Evolutionary conservation across 139 green algal species (phyloP), one percentile per base, ranked within the genome.

Genomic region (Microglena sp.): DNA sequence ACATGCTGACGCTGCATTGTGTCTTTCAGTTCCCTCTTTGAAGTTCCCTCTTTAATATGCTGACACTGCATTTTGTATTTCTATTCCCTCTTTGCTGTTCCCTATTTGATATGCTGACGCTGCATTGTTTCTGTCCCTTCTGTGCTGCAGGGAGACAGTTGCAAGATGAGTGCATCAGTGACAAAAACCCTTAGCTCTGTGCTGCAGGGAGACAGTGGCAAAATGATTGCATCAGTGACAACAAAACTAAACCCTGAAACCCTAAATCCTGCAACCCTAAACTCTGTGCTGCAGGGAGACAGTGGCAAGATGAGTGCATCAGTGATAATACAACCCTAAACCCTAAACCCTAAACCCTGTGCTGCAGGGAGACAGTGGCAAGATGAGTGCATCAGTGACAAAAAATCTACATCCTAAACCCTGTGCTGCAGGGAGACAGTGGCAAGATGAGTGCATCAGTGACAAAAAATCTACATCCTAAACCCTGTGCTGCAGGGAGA

Each of bases 381-480:
- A n/a, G 18, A 11, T 24, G 40, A 50, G 15, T 24, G 40, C 11
- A 11, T 24, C 15, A 50, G 15, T 24, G 40, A 50, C 40, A 50
- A 18, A 50, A 11, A 50, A 11, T 11, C 40, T 18, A 18, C 75
- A 50, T 18, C 15, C 40, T 18, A 18, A 11, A 50, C 40, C 11
- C 11, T 50, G 15, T 43, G 15, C 29, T 61, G 45, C 89, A 98
- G 84, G 94, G 94, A n/a, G 91, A 96, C 70, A 92, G 65, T 65
- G 91, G 91, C 54, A 99, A 99, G 79, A 99, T 99, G 94, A 90
- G 73, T 50, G 91, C 94, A 4, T 89, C 71, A 46, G 89, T 97
- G 68, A 65, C 80, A 30, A 21, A n/a, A n/a, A n/a, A n/a, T n/a
- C n/a, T n/a, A n/a, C n/a, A n/a, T n/a, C n/a, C n/a, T n/a, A n/a